Percentiles rank a stretch among this genome's conserved stretches.
These are phyloP conservation scores for Ananas comosus DNA, from an alignment of 176 grass and related monocot species.

Conservation along the genomic window DNA sequence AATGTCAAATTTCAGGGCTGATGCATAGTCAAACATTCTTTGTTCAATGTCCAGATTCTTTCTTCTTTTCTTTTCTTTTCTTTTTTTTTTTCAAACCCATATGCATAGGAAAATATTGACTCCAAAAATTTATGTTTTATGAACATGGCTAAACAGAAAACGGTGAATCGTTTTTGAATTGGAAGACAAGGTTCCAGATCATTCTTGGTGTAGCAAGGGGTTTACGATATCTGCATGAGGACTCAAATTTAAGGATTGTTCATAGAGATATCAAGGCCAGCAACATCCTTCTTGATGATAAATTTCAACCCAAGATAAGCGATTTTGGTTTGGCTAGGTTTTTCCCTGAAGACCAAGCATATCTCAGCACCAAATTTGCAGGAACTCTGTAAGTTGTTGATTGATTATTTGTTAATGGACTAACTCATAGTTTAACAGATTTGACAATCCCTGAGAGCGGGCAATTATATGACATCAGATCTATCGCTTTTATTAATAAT, in stretches of 20 bases:
- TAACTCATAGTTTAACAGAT: neutral
- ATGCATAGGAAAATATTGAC: neutral
- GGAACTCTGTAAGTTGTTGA: conserved; percentile 51
- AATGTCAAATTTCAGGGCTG: too few relatives aligned
- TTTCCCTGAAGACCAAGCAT: conserved; percentile 57
- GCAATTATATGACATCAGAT: too few relatives aligned
- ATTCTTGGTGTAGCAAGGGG: conserved; percentile 38
- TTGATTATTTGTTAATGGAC: neutral
- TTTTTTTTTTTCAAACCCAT: neutral
- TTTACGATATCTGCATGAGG: conserved; percentile 61
- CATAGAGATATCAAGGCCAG: conserved; percentile 28
- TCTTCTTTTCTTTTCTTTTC: neutral
- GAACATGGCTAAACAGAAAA: conserved; percentile 22
- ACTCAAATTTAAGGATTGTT: conserved; percentile 62
- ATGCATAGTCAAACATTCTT: too few relatives aligned
- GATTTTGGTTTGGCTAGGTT: conserved; percentile 66
- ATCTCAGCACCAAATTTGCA: conserved; percentile 50
- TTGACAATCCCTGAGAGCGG: neutral
- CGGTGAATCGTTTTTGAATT: conserved; percentile 25
- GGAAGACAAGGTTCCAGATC: conserved; percentile 49
- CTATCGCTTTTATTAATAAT: too few relatives aligned
- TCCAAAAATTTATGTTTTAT: neutral
- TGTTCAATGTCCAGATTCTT: too few relatives aligned
- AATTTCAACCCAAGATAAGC: conserved; percentile 61
- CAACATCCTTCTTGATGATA: conserved; percentile 70